Evolutionary conservation across 805 yeast species (phyloP), one percentile per base, ranked within the genome.

Genomic region (Starmerella geochares): DNA sequence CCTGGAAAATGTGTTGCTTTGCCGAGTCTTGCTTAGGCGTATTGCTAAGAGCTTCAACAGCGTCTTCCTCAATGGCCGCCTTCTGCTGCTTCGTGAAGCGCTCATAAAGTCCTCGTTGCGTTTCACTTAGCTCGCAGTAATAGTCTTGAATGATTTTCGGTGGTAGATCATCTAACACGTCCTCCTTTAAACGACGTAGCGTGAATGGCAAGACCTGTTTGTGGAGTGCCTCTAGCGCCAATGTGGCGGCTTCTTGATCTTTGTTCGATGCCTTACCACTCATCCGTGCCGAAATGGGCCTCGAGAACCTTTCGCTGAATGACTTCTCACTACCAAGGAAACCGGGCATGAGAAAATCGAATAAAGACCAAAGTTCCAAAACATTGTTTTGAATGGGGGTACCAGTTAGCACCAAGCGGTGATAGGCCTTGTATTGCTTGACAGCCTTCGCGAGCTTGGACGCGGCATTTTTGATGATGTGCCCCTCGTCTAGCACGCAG

Each of bases 301-400:
- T 88, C n/a, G 96, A 94, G 72, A 90, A 92, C 57, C 88, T 77
- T 54, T 90, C 97, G 61, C 87, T 92, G 70, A 92, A 92, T 45
- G 82, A 76, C 66, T 87, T 90, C 62, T 92, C 98, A 2, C 94
- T 81, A 13, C 99, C 99, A 56, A 92, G 71, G 62, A 92, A 92
- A 0, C 99, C 99, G 2, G 99, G 99, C 99, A 92, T 92, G 65
- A 92, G 72, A 65, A 87, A 92, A 66, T 92, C 98, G 71, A 92
- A 92, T 61, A 92, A 71, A 3, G 98, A 92, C 99, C 99, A 92
- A 54, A 92, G 71, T 66, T 92, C 99, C 38, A 92, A 73, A 2
- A 92, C 98, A 62, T 92, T 92, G 63, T 92, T 92, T 66, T 92
- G 99, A 59, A 92, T 92, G 13, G 99, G 99, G 0, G 99, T 92